Conservation (phyloP, 2,329 filamentous ascomycete species). For the Arthrobotrys musiformis region DNA sequence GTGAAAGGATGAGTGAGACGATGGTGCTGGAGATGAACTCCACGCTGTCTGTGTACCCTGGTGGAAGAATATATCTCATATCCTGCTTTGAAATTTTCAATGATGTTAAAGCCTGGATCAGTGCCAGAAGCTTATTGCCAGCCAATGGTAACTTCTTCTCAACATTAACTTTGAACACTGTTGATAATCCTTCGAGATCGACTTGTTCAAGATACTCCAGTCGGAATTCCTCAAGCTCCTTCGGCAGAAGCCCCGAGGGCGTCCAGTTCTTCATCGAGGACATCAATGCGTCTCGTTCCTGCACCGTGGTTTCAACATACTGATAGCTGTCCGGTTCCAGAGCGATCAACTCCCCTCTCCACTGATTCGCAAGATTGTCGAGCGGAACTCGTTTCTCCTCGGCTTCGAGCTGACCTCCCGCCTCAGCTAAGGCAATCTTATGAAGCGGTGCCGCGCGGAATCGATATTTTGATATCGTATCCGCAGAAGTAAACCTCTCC, state of each 20-base stretch:
- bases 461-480: slow-evolving; percentile 9
- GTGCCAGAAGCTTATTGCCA: slow-evolving; percentile 18
- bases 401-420: not conserved
- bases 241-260: not conserved
- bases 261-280: not conserved
- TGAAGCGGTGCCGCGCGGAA: not conserved
- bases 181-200: slow-evolving; percentile 16
- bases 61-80: slow-evolving; percentile 35
- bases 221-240: slow-evolving; percentile 33
- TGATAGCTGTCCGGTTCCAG: slow-evolving; percentile 30
- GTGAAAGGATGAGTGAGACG: slow-evolving; percentile 26
- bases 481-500: slow-evolving; percentile 4
- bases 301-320: not conserved
- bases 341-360: slow-evolving; percentile 7
- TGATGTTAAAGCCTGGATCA: slow-evolving; percentile 13
- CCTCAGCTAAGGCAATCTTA: not conserved
- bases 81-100: slow-evolving; percentile 42
- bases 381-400: not conserved
- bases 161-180: slow-evolving; percentile 22
- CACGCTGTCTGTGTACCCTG: slow-evolving; percentile 26
- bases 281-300: slow-evolving; percentile 17
- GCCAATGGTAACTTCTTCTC: slow-evolving; percentile 14
- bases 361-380: slow-evolving; percentile 17
- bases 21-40: slow-evolving; percentile 36
- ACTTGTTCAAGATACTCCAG: slow-evolving; percentile 24